These are phyloP conservation scores for Nakazawaea anatomiae DNA, from an alignment of 805 yeast species.

Conservation along the genomic window DNA sequence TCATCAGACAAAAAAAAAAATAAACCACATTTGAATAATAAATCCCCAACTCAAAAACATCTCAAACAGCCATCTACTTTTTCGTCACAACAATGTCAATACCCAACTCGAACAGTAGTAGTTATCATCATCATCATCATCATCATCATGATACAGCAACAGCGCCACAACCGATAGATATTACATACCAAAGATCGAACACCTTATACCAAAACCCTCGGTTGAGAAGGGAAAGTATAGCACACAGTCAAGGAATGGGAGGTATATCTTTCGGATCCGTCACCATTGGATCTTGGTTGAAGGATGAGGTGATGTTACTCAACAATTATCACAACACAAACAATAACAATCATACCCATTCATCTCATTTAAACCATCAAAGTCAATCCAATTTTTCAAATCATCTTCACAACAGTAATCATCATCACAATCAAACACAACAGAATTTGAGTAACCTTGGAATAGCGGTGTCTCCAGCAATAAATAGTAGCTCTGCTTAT, in stretches of 20 bases:
- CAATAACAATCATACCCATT: background rate
- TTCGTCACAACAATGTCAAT: slow-evolving; percentile 18
- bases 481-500: slow-evolving; percentile 49
- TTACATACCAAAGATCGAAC: slow-evolving; percentile 27
- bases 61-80: no score
- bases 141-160: slow-evolving; percentile 14
- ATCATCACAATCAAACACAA: slow-evolving; percentile 18
- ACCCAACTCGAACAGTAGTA: slow-evolving; percentile 17
- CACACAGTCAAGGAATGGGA: slow-evolving; percentile 97
- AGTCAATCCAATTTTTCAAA: background rate
- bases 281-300: slow-evolving; percentile 91
- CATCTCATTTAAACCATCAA: background rate
- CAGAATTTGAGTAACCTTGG: slow-evolving; percentile 1
- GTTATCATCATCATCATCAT: background rate
- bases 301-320: slow-evolving; percentile 80
- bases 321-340: slow-evolving; percentile 12
- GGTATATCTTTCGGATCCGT: slow-evolving; percentile 97
- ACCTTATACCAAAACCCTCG: slow-evolving; percentile 37
- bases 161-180: slow-evolving; percentile 31
- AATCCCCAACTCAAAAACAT: no score
- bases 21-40: background rate
- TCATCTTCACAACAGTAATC: slow-evolving; percentile 13
- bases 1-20: background rate
- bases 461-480: background rate
- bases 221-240: slow-evolving; percentile 83